Conservation (phyloP, 352 stramenopile species). For the Phytophthora pluvialis region DNA sequence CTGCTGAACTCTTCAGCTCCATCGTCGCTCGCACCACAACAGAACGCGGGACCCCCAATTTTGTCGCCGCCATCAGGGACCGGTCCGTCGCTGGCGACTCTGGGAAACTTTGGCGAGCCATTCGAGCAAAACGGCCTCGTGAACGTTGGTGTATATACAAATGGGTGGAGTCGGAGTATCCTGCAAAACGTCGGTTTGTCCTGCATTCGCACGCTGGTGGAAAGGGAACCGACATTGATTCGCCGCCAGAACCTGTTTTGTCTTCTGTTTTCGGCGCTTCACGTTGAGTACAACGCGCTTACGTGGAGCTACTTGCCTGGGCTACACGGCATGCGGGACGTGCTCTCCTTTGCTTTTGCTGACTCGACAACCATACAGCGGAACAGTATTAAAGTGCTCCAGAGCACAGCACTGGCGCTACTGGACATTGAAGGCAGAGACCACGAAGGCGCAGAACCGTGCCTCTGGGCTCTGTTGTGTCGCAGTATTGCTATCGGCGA, state of each 20-base stretch:
- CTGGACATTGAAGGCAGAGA: slow-evolving; percentile 72
- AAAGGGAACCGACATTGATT: slow-evolving; percentile 77
- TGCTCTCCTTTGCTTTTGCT: slow-evolving; percentile 49
- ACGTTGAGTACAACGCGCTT: slow-evolving; percentile 67
- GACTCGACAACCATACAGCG: slow-evolving; percentile 31
- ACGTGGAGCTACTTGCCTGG: slow-evolving; percentile 69
- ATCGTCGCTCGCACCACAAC: slow-evolving; percentile 14
- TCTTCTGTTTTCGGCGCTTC: slow-evolving; percentile 79
- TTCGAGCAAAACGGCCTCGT: slow-evolving; percentile 47
- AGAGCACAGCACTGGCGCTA: slow-evolving; percentile 64
- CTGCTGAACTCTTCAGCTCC: slow-evolving; percentile 28
- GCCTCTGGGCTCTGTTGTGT: slow-evolving; percentile 79
- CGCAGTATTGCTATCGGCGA: slow-evolving; percentile 83
- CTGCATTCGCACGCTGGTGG: slow-evolving; percentile 79
- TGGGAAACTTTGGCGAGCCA: slow-evolving; percentile 30
- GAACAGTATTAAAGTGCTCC: slow-evolving; percentile 51
- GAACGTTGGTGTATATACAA: slow-evolving; percentile 47
- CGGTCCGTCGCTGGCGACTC: slow-evolving; percentile 22
- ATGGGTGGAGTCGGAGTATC: slow-evolving; percentile 65
- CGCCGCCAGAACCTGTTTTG: slow-evolving; percentile 64
- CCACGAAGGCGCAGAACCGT: slow-evolving; percentile 52
- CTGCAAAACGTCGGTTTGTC: slow-evolving; percentile 77
- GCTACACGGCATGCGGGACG: slow-evolving; percentile 76
- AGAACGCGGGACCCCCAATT: slow-evolving; percentile 17
- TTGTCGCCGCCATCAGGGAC: slow-evolving; percentile 32